Conservation (phyloP, 805 yeast species). For the Ogataea sp. region DNA sequence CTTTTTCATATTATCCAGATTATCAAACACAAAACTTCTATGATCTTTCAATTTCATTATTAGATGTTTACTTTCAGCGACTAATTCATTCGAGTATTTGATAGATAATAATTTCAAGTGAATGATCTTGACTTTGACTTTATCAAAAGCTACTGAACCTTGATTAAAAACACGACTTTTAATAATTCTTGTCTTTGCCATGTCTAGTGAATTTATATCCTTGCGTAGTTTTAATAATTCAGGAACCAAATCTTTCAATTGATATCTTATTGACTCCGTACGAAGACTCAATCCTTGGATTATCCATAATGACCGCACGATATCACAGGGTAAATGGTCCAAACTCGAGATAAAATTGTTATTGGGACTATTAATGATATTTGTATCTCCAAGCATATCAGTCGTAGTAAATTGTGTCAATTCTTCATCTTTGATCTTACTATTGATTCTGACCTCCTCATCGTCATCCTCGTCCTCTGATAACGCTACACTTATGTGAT, state of each 20-base stretch:
- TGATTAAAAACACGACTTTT: neutral
- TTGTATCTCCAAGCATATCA: neutral
- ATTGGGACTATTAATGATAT: neutral
- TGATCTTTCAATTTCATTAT: conserved; percentile 13
- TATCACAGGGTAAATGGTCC: conserved; percentile 31
- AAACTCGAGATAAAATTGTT: conserved; percentile 27
- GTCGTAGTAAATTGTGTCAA: no score
- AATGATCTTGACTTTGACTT: neutral
- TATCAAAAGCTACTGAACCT: neutral
- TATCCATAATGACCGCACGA: conserved; percentile 28
- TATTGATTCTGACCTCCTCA: neutral
- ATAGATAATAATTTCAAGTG: neutral
- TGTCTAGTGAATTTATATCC: no score
- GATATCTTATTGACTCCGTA: conserved; percentile 10
- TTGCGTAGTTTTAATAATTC: neutral
- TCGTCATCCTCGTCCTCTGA: no score
- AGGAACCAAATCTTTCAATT: conserved; percentile 2
- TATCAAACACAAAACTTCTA: conserved; percentile 15
- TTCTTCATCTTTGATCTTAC: neutral
- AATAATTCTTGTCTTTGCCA: no score
- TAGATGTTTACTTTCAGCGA: conserved; percentile 18
- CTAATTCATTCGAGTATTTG: conserved; percentile 13
- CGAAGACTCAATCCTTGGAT: conserved; percentile 23
- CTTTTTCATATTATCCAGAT: conserved; percentile 15
- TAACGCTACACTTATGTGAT: no score